Conservation (phyloP, 495 filamentous ascomycete species). For the Penicillium daleae region DNA sequence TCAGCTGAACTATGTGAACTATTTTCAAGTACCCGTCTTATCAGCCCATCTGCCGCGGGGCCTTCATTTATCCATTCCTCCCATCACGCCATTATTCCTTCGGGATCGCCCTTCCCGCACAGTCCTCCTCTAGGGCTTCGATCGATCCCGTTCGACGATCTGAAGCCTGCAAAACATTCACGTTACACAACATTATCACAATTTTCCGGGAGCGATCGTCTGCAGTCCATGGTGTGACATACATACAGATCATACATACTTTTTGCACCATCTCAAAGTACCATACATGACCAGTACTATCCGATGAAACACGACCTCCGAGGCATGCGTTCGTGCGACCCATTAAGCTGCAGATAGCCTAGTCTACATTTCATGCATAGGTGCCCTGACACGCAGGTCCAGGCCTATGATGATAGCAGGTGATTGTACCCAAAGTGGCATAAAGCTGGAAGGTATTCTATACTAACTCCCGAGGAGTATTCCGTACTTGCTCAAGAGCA, state of each 20-base stretch:
- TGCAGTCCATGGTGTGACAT: background rate
- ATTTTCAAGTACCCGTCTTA: background rate
- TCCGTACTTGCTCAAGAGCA: background rate
- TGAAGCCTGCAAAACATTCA: slow-evolving; percentile 24
- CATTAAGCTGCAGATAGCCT: background rate
- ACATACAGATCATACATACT: background rate
- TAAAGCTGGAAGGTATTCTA: too few species aligned
- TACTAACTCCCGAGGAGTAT: background rate
- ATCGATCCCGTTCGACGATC: slow-evolving; percentile 25
- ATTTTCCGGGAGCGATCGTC: background rate
- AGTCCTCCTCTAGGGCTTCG: background rate
- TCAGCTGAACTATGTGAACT: background rate
- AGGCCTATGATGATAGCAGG: background rate
- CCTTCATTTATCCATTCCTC: slow-evolving; percentile 14
- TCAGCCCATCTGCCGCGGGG: slow-evolving; percentile 1
- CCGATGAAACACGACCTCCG: background rate
- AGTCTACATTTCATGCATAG: background rate
- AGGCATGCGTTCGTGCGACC: slow-evolving; percentile 2
- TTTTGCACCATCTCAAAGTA: background rate
- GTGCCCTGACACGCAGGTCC: background rate
- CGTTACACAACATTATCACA: slow-evolving; percentile 19
- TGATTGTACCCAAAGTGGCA: background rate
- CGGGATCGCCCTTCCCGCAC: slow-evolving; percentile 31
- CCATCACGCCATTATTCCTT: slow-evolving; percentile 35
- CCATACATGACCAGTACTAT: background rate